Evolutionary conservation across 805 yeast genomes (phyloP), one percentile per base, ranked within the genome.

Genomic region (Barnettozyma sucrosica): DNA sequence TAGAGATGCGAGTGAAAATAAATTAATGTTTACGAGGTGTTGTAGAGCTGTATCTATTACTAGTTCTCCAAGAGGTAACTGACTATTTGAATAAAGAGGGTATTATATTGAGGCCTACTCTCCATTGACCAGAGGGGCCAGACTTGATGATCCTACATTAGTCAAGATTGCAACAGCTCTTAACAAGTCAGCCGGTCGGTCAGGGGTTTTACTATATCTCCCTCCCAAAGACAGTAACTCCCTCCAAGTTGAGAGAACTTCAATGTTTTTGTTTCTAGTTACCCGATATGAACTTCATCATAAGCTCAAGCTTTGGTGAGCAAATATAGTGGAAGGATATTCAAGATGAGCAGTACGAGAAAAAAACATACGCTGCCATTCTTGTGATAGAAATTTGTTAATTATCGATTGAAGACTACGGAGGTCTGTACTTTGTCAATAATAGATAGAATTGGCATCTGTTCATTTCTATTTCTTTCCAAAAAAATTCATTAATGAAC

Each of bases 21-120:
- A n/a, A n/a, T n/a, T n/a, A n/a, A n/a, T n/a, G n/a, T n/a, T n/a
- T n/a, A n/a, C n/a, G n/a, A n/a, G n/a, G n/a, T n/a, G n/a, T n/a
- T n/a, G n/a, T 87, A 58, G 96, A 87, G 63, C 74, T 87, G 45
- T 85, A 88, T 51, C 96, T 54, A 93, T 19, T 85, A 89, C 89
- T 71, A 81, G 38, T 28, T 9, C 59, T 46, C 24, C 46, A 44
- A 28, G 47, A 47, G 23, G 42, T 50, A 32, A 44, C 46, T 10
- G 53, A 44, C 23, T 84, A 69, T 63, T 80, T 85, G 62, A 68
- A 71, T 25, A 59, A 70, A 13, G 65, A 81, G 47, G 79, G 72
- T 40, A 76, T 89, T 36, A 67, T 71, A 33, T 42, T 21, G 48
- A 85, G 61, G 90, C 95, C 1, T 89, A 76, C 66, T 82, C 93